These are phyloP conservation scores for Citrus maxima DNA, from an alignment of 345 rosid genomes.

Conservation along the genomic window DNA sequence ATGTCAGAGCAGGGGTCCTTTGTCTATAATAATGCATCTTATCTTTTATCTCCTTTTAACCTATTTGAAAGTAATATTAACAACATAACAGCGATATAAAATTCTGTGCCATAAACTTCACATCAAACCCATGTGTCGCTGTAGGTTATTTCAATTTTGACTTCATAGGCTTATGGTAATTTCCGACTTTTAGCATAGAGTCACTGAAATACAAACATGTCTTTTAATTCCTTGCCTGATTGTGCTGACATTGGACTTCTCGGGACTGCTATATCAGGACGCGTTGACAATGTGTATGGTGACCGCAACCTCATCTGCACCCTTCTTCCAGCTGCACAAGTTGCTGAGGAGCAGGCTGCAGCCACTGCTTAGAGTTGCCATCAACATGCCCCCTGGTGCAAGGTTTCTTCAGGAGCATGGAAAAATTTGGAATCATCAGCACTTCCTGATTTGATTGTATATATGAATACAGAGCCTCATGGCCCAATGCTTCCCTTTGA, in stretches of 20 bases:
- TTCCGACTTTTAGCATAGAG: not conserved
- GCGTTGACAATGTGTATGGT: conserved; percentile 95
- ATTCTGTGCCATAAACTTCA: not conserved
- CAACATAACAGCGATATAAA: not conserved
- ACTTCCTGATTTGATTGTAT: conserved; percentile 23
- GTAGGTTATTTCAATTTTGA: not conserved
- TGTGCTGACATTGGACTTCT: not conserved
- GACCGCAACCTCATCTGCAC: conserved; percentile 95
- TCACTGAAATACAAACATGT: not conserved
- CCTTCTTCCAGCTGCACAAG: conserved; percentile 64
- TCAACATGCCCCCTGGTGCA: conserved; percentile 6
- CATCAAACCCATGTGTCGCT: not conserved
- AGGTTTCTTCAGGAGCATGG: conserved; percentile 1
- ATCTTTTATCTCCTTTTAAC: not conserved
- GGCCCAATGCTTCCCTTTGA: conserved; percentile 15
- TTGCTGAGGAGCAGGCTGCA: conserved; percentile 74
- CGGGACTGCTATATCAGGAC: conserved; percentile 45
- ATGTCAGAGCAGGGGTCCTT: not conserved
- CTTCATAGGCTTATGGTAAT: not conserved
- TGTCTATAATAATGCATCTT: not conserved
- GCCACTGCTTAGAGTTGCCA: conserved; percentile 56
- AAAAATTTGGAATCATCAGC: not conserved
- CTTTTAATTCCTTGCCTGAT: not conserved
- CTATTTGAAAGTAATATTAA: not conserved
- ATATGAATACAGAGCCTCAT: conserved; percentile 22